Evolutionary conservation across 257 asterid genomes (phyloP).

Genomic region (Schizonepeta tenuifolia): DNA sequence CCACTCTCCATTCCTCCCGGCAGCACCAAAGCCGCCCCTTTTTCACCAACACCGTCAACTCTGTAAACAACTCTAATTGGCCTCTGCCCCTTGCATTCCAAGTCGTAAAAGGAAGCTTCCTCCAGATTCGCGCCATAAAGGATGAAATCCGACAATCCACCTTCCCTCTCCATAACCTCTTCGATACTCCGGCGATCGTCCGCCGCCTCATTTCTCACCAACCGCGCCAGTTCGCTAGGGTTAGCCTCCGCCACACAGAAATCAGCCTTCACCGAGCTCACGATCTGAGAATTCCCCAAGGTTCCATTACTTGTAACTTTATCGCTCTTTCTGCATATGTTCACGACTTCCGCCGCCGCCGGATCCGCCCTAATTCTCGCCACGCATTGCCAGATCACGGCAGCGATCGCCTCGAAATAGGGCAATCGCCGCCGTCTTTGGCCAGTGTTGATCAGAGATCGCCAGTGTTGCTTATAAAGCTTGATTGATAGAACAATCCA

Average conservation of each 20-base stretch:
- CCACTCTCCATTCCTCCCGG: slow-evolving; percentile 36
- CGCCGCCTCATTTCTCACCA: slow-evolving; percentile 41
- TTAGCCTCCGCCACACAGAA: slow-evolving; percentile 44
- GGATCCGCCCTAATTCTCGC: slow-evolving; percentile 51
- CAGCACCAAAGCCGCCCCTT: slow-evolving; percentile 69
- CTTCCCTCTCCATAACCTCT: slow-evolving; percentile 50
- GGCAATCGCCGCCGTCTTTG: slow-evolving; percentile 17
- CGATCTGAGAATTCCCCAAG: slow-evolving; percentile 53
- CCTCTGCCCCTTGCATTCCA: slow-evolving; percentile 51
- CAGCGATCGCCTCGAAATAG: slow-evolving; percentile 68
- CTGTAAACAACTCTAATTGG: slow-evolving; percentile 51
- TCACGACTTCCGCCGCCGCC: slow-evolving; percentile 54
- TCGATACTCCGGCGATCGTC: slow-evolving; percentile 57
- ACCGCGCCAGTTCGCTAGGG: slow-evolving; percentile 48
- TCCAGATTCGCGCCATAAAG: slow-evolving; percentile 79
- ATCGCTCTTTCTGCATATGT: slow-evolving; percentile 47
- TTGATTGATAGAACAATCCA: no score
- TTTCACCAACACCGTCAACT: slow-evolving; percentile 74
- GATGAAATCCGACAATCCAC: slow-evolving; percentile 59
- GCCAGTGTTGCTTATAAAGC: no score
- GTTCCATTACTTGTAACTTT: slow-evolving; percentile 19
- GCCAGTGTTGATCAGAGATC: slow-evolving; percentile 43
- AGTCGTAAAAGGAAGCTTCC: slow-evolving; percentile 53
- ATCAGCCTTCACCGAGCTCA: slow-evolving; percentile 56
- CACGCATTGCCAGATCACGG: slow-evolving; percentile 64